Evolutionary conservation across 2,329 filamentous ascomycete genomes (phyloP), one percentile per base, ranked within the genome.

Genomic region (Tympanopsis confertula): DNA sequence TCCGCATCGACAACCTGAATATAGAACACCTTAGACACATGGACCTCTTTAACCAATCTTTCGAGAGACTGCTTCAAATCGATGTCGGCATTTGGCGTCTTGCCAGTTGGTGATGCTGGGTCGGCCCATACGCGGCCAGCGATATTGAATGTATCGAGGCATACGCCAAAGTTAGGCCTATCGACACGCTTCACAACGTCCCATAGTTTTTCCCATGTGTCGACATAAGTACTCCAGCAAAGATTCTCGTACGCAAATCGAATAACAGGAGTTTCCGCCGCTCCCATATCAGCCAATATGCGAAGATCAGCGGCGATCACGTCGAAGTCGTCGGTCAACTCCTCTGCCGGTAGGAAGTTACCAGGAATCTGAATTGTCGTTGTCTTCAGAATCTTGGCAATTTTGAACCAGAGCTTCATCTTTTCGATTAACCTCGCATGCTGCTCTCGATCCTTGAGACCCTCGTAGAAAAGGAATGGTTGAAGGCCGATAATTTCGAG

Each of bases 391-490:
- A 66, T 61, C 14, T 63, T 56, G 3, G 69, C 72, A 13, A 82
- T 54, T 18, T 63, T 48, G 44, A 81, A 70, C 77, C 77, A 81
- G 17, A 71, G 55, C 12, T 66, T 58, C 35, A 81, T 62, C 45
- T 78, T 63, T 26, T 65, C 57, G 20, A 79, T 57, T 13, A 73
- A 59, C 20, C 58, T 51, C 2, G 57, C 54, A 42, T 73, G 70
- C 38, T 63, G 57, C 15, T 50, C 43, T 7, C 69, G 57, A 52
- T 76, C 69, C 10, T 66, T 43, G 0, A 78, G 61, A 5, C 77
- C 77, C 46, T 81, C 76, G 52, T 75, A 78, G 55, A 78, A 68
- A 58, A 66, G 66, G 52, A 82, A 81, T 2, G 77, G 77, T 48
- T 78, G 74, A 3, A 80, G 59, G 38, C 66, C 68, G 48, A 74